Conservation (phyloP, 345 rosid species). For the Citrus unshiu region DNA sequence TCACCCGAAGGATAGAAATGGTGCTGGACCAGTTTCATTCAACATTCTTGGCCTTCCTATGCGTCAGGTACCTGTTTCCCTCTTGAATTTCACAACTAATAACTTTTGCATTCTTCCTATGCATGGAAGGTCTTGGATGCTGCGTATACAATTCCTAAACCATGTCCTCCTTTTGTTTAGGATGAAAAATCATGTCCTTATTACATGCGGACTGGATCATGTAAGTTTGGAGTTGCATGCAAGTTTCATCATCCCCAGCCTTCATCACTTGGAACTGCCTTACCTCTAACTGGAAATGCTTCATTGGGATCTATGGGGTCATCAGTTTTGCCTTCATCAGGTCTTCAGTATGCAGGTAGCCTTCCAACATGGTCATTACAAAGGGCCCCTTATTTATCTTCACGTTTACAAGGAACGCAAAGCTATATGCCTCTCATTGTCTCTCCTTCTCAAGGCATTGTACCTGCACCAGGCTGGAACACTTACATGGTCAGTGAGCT, state of each 20-base stretch:
- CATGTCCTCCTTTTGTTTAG: conserved; percentile 24
- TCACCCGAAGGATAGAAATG: conserved; percentile 85
- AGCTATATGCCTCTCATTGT: conserved; percentile 54
- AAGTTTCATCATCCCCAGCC: conserved; percentile 89
- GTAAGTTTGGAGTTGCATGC: conserved; percentile 78
- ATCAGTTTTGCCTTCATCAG: conserved; percentile 43
- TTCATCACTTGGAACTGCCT: conserved; percentile 32
- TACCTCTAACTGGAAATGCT: conserved; percentile 35
- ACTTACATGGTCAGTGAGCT: conserved; percentile 55
- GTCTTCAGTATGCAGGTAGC: conserved; percentile 54
- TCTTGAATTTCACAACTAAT: neutral
- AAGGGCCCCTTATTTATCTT: conserved; percentile 45
- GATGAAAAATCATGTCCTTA: conserved; percentile 78
- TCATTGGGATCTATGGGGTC: conserved; percentile 39
- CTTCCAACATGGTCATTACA: conserved; percentile 52
- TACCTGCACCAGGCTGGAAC: conserved; percentile 64
- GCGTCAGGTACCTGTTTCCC: conserved; percentile 51
- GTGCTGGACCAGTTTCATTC: conserved; percentile 73
- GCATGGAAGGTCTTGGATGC: neutral
- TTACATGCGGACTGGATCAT: conserved; percentile 72
- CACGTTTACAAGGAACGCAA: conserved; percentile 47
- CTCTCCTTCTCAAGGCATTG: conserved; percentile 53
- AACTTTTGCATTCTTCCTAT: neutral
- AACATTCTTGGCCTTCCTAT: conserved; percentile 70
- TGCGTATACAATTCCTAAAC: neutral